These are phyloP conservation scores for Cercospora zeina DNA, from an alignment of 2,329 filamentous ascomycete species.

Conservation along the genomic window DNA sequence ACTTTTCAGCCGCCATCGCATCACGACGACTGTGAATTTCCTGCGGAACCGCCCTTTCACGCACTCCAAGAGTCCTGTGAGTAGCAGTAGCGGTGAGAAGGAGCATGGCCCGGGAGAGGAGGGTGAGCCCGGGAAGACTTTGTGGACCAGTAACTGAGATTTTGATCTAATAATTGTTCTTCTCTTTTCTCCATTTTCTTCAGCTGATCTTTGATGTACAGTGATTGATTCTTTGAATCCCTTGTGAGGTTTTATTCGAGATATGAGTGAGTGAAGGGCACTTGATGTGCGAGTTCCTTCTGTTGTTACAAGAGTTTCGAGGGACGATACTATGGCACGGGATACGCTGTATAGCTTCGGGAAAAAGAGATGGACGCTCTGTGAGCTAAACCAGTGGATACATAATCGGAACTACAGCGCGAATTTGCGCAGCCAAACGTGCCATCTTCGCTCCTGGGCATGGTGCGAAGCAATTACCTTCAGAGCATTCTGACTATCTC, in stretches of 20 bases:
- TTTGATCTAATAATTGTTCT: neutral
- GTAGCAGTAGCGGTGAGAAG: neutral
- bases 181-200: neutral
- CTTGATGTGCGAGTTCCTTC: too few relatives aligned
- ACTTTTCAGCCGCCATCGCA: slow-evolving; percentile 10
- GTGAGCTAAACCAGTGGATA: too few relatives aligned
- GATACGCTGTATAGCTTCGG: too few relatives aligned
- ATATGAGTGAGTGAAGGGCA: too few relatives aligned
- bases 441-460: too few relatives aligned
- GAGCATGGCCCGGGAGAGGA: neutral
- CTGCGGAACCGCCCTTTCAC: slow-evolving; percentile 1
- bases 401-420: too few relatives aligned
- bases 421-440: too few relatives aligned
- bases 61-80: neutral
- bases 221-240: slow-evolving; percentile 1
- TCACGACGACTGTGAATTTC: slow-evolving; percentile 2
- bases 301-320: too few relatives aligned
- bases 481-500: too few relatives aligned
- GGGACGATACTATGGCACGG: too few relatives aligned
- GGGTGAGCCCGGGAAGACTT: neutral
- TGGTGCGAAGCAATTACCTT: too few relatives aligned
- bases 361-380: too few relatives aligned
- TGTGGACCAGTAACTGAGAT: neutral
- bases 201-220: neutral
- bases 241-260: neutral